Evolutionary conservation across 441 rosid species (phyloP).

Genomic region (Iberis amara): DNA sequence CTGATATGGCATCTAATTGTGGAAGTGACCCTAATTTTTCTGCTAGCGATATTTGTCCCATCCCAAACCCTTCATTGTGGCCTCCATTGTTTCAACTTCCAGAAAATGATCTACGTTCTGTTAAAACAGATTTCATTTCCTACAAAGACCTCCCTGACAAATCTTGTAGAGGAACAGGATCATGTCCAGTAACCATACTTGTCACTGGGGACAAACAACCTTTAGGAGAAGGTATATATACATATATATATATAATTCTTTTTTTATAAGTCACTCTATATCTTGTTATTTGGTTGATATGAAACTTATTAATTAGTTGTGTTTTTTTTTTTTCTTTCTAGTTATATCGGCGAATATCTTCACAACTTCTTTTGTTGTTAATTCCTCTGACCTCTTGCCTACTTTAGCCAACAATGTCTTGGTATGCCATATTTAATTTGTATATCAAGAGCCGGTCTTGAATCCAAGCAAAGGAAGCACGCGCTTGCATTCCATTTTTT

Average conservation of each 20-base stretch:
- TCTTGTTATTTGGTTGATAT: background rate
- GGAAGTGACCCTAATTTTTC: slow-evolving; percentile 31
- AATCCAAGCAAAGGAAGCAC: too few species aligned
- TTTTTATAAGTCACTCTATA: background rate
- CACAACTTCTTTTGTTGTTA: slow-evolving; percentile 34
- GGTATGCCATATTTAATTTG: too few species aligned
- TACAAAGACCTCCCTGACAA: slow-evolving; percentile 56
- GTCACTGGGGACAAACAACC: slow-evolving; percentile 63
- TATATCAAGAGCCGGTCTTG: too few species aligned
- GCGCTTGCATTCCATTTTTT: too few species aligned
- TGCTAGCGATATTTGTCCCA: slow-evolving; percentile 37
- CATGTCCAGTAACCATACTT: slow-evolving; percentile 70
- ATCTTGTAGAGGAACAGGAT: slow-evolving; percentile 56
- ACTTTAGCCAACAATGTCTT: slow-evolving; percentile 44
- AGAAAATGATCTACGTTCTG: slow-evolving; percentile 61
- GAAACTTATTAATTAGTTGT: background rate
- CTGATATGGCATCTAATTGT: slow-evolving; percentile 31
- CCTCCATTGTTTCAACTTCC: slow-evolving; percentile 79
- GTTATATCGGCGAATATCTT: slow-evolving; percentile 54
- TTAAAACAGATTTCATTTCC: slow-evolving; percentile 33
- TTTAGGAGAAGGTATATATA: slow-evolving; percentile 53
- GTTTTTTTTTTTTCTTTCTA: slow-evolving; percentile 33
- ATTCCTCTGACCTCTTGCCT: slow-evolving; percentile 37
- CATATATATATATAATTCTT: background rate
- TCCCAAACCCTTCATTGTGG: slow-evolving; percentile 55